Evolutionary conservation across 441 rosid genomes (phyloP), one percentile per base, ranked within the genome.

Genomic region (Erodium moschatum): DNA sequence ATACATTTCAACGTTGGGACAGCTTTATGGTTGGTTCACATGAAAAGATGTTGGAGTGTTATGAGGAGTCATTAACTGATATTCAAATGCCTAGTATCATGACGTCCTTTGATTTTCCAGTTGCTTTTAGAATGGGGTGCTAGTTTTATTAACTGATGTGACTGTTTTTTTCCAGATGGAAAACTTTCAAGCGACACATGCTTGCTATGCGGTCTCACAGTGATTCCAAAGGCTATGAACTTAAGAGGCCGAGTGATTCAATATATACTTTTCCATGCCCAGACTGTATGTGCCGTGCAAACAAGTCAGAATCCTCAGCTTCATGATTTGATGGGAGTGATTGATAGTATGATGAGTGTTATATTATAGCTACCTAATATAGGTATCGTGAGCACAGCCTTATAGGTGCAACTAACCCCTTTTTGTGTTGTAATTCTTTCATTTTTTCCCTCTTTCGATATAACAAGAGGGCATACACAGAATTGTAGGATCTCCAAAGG

Each of bases 221-320:
- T 72, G 94, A 92, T 81, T 84, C 92, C 33, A 96, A 96, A 75
- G 98, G 98, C 67, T 83, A 88, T 79, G 99, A 90, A 81, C 80
- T 96, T 64, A 96, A 90, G 83, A 81, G 93, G 74, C 92, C 92
- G 13, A 90, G 75, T 58, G 98, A 96, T 72, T 96, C 98, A 0
- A 79, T 89, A 52, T 96, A 87, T 74, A 86, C 96, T 42, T 90
- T 84, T 75, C 98, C 99, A 15, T 92, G 99, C 80, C 99, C 98
- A 11, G 96, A 96, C 80, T 96, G 99, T 81, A 90, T 92, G 98
- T 88, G 92, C 77, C 97, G 79, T 21, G 64, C 70, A 70, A 96
- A 89, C 88, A 88, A 81, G 76, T 81, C 96, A 18, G 78, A 86
- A 48, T 64, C 85, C 61, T 76, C 82, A 50, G 81, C 84, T 58